Conservation (phyloP, 2,329 filamentous ascomycete genomes). For the Pseudodiploospora longispora region DNA sequence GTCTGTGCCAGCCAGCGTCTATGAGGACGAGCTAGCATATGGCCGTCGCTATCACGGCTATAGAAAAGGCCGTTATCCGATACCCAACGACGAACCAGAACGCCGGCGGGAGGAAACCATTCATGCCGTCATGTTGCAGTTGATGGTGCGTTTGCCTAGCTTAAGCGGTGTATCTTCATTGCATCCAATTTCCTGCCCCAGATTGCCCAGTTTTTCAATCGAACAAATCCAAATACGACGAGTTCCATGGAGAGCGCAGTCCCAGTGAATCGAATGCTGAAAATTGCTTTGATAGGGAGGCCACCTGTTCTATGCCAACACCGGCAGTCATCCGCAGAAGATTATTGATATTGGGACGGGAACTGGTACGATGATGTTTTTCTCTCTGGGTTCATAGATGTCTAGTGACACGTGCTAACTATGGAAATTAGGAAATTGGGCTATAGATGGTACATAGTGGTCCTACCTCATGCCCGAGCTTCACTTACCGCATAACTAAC, state of each 20-base stretch:
- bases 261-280: background rate
- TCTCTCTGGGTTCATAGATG: background rate
- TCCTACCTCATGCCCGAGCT: background rate
- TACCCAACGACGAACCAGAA: slow-evolving; percentile 39
- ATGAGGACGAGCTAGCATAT: slow-evolving; percentile 24
- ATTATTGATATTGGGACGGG: slow-evolving; percentile 44
- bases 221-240: background rate
- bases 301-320: slow-evolving; percentile 31
- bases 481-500: slow-evolving; percentile 5
- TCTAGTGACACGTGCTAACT: slow-evolving; percentile 1
- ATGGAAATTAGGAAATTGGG: slow-evolving; percentile 37
- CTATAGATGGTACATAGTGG: slow-evolving; percentile 34
- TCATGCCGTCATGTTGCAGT: slow-evolving; percentile 37
- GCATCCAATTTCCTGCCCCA: no score
- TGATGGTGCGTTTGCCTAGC: slow-evolving; percentile 22
- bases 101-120: slow-evolving; percentile 38
- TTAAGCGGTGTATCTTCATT: no score
- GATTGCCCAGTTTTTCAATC: background rate
- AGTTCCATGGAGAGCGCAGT: background rate
- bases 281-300: slow-evolving; percentile 22
- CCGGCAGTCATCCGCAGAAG: slow-evolving; percentile 30
- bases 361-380: slow-evolving; percentile 26
- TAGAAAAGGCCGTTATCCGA: slow-evolving; percentile 34
- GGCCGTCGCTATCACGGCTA: slow-evolving; percentile 36
- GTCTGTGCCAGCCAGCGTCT: slow-evolving; percentile 25